Conservation (phyloP, 2,329 filamentous ascomycete species). For the Aspergillus sp. region DNA sequence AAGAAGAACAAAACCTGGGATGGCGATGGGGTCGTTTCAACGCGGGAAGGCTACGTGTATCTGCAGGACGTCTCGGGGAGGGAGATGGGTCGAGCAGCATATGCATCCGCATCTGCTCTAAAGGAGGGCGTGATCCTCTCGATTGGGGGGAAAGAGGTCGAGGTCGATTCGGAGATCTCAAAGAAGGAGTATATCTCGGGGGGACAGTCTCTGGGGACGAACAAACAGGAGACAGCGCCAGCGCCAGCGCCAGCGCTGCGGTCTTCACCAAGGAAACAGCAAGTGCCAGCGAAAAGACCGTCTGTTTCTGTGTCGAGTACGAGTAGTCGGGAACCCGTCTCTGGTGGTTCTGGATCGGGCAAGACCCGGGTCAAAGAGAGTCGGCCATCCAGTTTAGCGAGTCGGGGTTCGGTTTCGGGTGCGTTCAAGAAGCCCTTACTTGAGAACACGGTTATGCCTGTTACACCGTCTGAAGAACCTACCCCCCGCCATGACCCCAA, state of each 20-base stretch:
- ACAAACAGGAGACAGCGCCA: slow-evolving; percentile 21
- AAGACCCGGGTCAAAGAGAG: slow-evolving; percentile 19
- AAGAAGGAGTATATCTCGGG: slow-evolving; percentile 57
- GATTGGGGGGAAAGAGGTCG: slow-evolving; percentile 66
- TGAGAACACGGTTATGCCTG: slow-evolving; percentile 51
- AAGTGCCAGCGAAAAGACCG: slow-evolving; percentile 18
- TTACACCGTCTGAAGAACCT: slow-evolving; percentile 47
- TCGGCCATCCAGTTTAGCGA: slow-evolving; percentile 12
- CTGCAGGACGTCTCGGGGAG: slow-evolving; percentile 64
- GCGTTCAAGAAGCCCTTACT: slow-evolving; percentile 65
- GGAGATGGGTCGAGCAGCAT: slow-evolving; percentile 60
- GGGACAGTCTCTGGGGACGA: slow-evolving; percentile 24
- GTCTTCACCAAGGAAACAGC: slow-evolving; percentile 21
- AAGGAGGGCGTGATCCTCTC: slow-evolving; percentile 62
- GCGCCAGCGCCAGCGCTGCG: slow-evolving; percentile 15
- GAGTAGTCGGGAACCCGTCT: slow-evolving; percentile 2
- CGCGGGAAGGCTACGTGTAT: slow-evolving; percentile 57
- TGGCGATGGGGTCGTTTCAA: slow-evolving; percentile 65
- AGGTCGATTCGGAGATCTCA: slow-evolving; percentile 63
- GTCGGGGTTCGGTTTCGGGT: slow-evolving; percentile 44
- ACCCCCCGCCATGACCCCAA: slow-evolving; percentile 66
- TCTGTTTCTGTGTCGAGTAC: slow-evolving; percentile 16
- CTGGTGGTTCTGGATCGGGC: neutral
- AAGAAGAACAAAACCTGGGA: slow-evolving; percentile 81
- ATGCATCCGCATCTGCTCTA: slow-evolving; percentile 54